These are phyloP conservation scores for Dichotomocladium elegans DNA, from an alignment of 371 early-diverging fungal genomes.

Conservation along the genomic window DNA sequence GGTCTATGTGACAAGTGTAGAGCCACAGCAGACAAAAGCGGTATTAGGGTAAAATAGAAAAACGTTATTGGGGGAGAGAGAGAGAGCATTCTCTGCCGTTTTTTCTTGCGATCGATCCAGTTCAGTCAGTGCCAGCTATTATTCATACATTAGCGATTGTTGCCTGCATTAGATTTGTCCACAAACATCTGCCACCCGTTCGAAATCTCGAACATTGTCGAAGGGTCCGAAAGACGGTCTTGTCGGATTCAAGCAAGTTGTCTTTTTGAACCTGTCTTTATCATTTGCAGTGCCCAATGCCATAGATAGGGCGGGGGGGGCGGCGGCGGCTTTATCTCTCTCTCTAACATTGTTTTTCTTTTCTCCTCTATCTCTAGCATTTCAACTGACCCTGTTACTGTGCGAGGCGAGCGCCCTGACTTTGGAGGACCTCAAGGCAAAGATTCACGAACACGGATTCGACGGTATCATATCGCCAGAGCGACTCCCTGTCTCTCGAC, in stretches of 20 bases:
- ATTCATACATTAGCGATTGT: background rate
- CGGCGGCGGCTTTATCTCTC: no score
- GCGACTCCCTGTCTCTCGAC: constrained; percentile 27
- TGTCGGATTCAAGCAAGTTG: constrained; percentile 6
- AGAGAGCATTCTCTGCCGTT: no score
- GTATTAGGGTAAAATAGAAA: constrained; percentile 44
- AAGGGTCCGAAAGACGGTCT: constrained; percentile 29
- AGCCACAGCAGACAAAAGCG: constrained; percentile 34
- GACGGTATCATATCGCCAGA: constrained; percentile 10
- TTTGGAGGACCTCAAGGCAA: constrained; percentile 4
- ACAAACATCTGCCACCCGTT: constrained; percentile 32
- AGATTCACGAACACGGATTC: constrained; percentile 13
- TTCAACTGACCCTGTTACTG: constrained; percentile 27
- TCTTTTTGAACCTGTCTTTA: background rate
- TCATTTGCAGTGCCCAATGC: background rate
- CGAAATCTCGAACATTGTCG: constrained; percentile 41
- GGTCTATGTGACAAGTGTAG: constrained; percentile 37
- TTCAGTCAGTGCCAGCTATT: no score
- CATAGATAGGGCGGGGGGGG: no score
- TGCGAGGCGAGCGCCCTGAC: constrained; percentile 19
- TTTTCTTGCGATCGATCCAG: background rate
- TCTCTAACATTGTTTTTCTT: background rate
- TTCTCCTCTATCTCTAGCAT: background rate
- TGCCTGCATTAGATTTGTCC: constrained; percentile 29
- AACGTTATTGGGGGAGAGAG: no score